phyloP scores from a whole-genome alignment of 1,284 basidiomycete genomes.

The Trichosporon sp. region DNA sequence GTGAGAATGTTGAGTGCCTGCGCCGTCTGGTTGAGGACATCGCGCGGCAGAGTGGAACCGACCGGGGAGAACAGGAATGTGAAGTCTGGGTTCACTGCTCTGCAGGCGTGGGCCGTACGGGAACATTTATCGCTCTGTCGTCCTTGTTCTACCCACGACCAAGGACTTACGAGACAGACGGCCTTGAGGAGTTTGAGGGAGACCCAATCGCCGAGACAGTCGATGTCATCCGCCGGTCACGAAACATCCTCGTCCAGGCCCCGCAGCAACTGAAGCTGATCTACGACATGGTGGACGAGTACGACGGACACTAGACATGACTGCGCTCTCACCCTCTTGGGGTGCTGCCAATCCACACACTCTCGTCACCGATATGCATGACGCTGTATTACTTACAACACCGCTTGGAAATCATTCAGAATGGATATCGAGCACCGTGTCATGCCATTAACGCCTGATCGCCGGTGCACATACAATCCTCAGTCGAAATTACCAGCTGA shows the following conservation, averaged over 20 bases:
- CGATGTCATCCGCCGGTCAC: constrained; percentile 36
- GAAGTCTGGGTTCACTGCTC: constrained; percentile 48
- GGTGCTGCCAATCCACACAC: no score
- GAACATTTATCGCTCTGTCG: constrained; percentile 40
- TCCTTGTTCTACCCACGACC: constrained; percentile 21
- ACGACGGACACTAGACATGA: background rate
- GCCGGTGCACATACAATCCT: no score
- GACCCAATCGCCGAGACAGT: constrained; percentile 31
- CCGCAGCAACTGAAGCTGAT: constrained; percentile 34
- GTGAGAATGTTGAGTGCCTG: constrained; percentile 26
- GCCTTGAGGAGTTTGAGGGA: background rate
- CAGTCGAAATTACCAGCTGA: no score
- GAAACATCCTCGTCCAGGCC: constrained; percentile 36
- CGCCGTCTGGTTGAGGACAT: constrained; percentile 26
- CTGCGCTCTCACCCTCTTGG: no score
- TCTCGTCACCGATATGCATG: background rate
- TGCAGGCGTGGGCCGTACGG: constrained; percentile 43
- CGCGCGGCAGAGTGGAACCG: constrained; percentile 8
- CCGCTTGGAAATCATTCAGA: no score
- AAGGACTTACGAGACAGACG: background rate
- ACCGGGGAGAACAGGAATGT: constrained; percentile 21
- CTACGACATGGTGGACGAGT: constrained; percentile 3
- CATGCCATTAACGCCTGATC: no score
- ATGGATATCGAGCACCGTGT: no score
- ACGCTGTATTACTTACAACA: no score